These are phyloP conservation scores for Aspergillus vadensis DNA, from an alignment of 2,329 filamentous ascomycete species.

Conservation along the genomic window DNA sequence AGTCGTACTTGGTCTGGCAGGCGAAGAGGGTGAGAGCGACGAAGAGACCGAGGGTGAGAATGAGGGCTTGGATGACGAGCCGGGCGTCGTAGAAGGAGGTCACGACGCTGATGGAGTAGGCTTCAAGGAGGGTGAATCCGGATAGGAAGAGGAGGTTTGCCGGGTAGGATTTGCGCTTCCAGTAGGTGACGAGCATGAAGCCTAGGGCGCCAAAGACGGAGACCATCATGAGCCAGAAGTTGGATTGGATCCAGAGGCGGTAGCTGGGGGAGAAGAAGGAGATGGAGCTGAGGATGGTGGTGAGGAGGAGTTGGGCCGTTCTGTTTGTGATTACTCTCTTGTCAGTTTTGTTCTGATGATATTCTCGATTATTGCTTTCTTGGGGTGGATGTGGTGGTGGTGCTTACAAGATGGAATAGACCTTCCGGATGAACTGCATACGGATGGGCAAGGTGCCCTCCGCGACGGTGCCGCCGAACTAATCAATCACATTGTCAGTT, in stretches of 20 bases:
- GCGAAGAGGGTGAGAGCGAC: conserved; percentile 74
- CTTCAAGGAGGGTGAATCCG: conserved; percentile 87
- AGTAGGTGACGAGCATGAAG: conserved; percentile 86
- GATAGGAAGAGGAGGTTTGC: conserved; percentile 91
- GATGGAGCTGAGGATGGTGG: conserved; percentile 74
- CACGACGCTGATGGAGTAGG: conserved; percentile 89
- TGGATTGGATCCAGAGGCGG: conserved; percentile 80
- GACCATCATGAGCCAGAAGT: conserved; percentile 81
- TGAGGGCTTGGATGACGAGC: conserved; percentile 85
- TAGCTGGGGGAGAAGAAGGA: conserved; percentile 83
- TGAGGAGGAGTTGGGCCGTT: conserved; percentile 88
- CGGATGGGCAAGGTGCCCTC: conserved; percentile 94
- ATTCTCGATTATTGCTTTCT: too few species aligned
- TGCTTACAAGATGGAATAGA: conserved; percentile 85
- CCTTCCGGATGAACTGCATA: conserved; percentile 95
- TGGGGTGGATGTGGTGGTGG: neutral
- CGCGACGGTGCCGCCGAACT: conserved; percentile 90
- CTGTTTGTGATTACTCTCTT: conserved; percentile 34
- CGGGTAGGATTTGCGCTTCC: conserved; percentile 94
- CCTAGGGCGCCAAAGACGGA: conserved; percentile 82
- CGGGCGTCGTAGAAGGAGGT: conserved; percentile 83
- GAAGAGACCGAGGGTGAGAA: conserved; percentile 75
- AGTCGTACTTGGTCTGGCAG: conserved; percentile 97
- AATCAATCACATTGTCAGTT: conserved; percentile 15
- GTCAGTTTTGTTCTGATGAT: too few species aligned